Base-by-base conservation (phyloP, 352 stramenopile species). In the Phytophthora tubulina region DNA sequence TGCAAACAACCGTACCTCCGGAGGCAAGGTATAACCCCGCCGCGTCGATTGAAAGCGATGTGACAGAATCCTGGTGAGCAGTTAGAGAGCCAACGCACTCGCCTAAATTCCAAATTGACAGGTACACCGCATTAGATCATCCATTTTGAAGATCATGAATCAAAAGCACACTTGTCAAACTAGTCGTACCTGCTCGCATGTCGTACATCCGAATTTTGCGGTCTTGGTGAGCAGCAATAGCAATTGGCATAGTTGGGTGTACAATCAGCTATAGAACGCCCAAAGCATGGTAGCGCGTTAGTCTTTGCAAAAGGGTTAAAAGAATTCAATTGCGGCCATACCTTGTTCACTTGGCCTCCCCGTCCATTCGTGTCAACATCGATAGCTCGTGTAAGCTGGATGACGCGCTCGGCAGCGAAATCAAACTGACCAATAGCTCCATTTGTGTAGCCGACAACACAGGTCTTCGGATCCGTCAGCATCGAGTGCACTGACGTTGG, bases 191-290 rank as follows among this genome's bases (percentile, higher is more conserved):
- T 72, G 85, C 86, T 54, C 90, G 90, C 74, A 96, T 86, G 73
- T 96, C 90, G 67, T 96, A 96, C 78, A 96, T 82, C 31, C 90
- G 85, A 48, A 96, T 89, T 70, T 94, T 94, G 31, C 79, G 71
- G 63, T 96, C 90, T 67, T 93, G 85, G 49, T 96, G 90, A 6
- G 85, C 90, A 50, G 84, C 89, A 67, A 96, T 86, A 42, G 86
- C 85, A 10, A 96, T 66, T 5, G 90, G 90, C 88, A 96, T 95
- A 4, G 85, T 95, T 7, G 90, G 90, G 58, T 96, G 90, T 13
- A 90, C 80, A 32, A 81, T 72, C 38, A 93, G 53, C 84, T 89
- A 30, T 4, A 51, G 2, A 36, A 36, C 52, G 10, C 57, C 30
- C 13, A 54, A 49, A 63, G 31, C 31, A 55, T 27, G 21, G 21